Evolutionary conservation across 495 filamentous ascomycete species (phyloP), one percentile per base, ranked within the genome.

Genomic region (Elaphomyces granulatus): DNA sequence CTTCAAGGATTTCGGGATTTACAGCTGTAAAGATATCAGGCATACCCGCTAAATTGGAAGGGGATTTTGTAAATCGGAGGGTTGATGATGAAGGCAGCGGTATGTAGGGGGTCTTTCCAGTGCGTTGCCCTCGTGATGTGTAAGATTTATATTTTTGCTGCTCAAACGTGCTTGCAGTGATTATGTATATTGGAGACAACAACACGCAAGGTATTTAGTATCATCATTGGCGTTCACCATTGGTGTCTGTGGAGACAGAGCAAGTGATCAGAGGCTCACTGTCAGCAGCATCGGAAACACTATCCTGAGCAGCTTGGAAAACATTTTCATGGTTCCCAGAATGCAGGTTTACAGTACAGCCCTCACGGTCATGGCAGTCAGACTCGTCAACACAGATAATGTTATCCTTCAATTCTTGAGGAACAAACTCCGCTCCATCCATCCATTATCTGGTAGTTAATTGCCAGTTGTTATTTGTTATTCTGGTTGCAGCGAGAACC

Each of bases 81-180:
- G 44, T 21, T 46, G 41, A 45, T 8, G 45, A 40, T 30, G 47
- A 51, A 34, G 18, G 19, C 15, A 42, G 41, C 18, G 42, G 41
- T 3, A n/a, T 1, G 41, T 37, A 51, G 8, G 45, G 37, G 38
- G 45, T 15, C 14, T 47, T 6, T 1, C 42, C 20, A 3, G 40
- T 8, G 14, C 14, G 19, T 17, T 39, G 31, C n/a, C n/a, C n/a
- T n/a, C n/a, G n/a, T n/a, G n/a, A n/a, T n/a, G n/a, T n/a, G n/a
- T n/a, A n/a, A n/a, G n/a, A n/a, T n/a, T n/a, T n/a, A n/a, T n/a
- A n/a, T n/a, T n/a, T n/a, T n/a, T n/a, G n/a, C n/a, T n/a, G n/a
- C n/a, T n/a, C n/a, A n/a, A n/a, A n/a, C n/a, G n/a, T n/a, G n/a
- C n/a, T n/a, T n/a, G n/a, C n/a, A n/a, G n/a, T n/a, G n/a, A n/a